Evolutionary conservation across 192 early-diverging fungal genomes (phyloP).

Genomic region (Oehlia diaphana): DNA sequence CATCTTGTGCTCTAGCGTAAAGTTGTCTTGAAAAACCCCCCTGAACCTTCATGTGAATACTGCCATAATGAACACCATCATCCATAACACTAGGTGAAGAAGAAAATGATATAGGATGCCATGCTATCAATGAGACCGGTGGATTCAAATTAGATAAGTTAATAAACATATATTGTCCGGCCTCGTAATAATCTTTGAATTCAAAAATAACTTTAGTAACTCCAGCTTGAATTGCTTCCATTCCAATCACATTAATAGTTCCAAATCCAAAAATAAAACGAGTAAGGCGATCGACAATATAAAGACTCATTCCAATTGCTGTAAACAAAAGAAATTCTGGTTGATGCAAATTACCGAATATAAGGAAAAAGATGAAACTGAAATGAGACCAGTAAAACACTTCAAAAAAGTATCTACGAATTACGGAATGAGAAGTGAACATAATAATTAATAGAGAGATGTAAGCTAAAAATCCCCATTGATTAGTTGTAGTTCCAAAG

Average conservation of each 20-base stretch:
- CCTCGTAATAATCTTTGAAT: conserved; percentile 27
- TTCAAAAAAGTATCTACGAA: conserved; percentile 46
- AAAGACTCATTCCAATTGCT: conserved; percentile 30
- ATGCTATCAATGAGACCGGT: background rate
- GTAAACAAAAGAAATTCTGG: conserved; percentile 32
- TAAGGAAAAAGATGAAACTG: conserved; percentile 34
- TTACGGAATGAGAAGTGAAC: conserved; percentile 12
- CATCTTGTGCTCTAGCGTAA: conserved; percentile 8
- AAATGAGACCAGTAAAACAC: conserved; percentile 45
- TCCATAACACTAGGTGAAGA: conserved; percentile 8
- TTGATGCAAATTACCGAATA: conserved; percentile 37
- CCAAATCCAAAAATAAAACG: conserved; percentile 34
- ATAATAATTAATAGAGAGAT: conserved; percentile 1
- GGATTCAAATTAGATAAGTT: conserved; percentile 25
- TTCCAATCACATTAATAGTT: conserved; percentile 7
- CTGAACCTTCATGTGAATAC: conserved; percentile 39
- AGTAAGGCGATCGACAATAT: conserved; percentile 35
- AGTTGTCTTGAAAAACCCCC: conserved; percentile 36
- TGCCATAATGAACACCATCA: conserved; percentile 1
- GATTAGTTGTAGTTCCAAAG: background rate
- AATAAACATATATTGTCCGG: conserved; percentile 50
- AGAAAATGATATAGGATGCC: conserved; percentile 28
- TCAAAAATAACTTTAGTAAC: conserved; percentile 31
- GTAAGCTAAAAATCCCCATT: conserved; percentile 11
- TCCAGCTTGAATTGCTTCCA: conserved; percentile 1